Evolutionary conservation across 148 eudicot genomes (phyloP).

Genomic region (Spergularia bocconei): DNA sequence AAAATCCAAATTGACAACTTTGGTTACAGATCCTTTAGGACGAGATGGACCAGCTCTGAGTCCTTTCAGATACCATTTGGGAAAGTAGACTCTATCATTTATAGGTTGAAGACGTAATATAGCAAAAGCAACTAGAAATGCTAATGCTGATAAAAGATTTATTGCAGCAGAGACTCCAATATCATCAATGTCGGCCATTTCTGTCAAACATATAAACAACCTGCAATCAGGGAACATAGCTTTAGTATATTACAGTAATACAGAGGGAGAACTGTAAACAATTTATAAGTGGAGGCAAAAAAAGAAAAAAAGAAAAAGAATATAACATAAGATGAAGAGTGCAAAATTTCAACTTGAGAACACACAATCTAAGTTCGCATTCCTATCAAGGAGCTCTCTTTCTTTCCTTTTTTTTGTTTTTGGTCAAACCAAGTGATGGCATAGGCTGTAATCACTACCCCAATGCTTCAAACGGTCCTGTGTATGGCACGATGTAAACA

Average conservation of each 20-base stretch:
- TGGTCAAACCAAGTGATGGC: too few species aligned
- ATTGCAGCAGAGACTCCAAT: constrained; percentile 47
- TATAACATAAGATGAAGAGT: neutral
- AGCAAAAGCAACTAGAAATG: constrained; percentile 52
- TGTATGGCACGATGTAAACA: too few species aligned
- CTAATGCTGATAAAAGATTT: constrained; percentile 44
- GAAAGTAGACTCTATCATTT: constrained; percentile 47
- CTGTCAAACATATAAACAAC: constrained; percentile 5
- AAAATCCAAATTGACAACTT: constrained; percentile 48
- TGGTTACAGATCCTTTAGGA: constrained; percentile 33
- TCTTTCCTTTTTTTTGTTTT: neutral
- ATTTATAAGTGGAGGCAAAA: neutral
- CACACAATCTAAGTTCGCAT: neutral
- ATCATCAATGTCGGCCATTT: constrained; percentile 47
- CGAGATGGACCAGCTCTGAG: constrained; percentile 32
- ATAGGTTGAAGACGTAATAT: constrained; percentile 47
- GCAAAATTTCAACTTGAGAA: neutral
- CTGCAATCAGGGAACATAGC: constrained; percentile 7
- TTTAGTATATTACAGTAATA: neutral
- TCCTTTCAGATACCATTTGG: constrained; percentile 53
- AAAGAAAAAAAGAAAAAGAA: neutral
- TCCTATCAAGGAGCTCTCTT: neutral
- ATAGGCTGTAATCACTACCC: too few species aligned
- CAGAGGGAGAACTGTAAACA: too few species aligned
- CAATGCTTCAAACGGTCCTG: too few species aligned